Evolutionary conservation across 1,284 basidiomycete genomes (phyloP).

Genomic region (Cutaneotrichosporon sp.): DNA sequence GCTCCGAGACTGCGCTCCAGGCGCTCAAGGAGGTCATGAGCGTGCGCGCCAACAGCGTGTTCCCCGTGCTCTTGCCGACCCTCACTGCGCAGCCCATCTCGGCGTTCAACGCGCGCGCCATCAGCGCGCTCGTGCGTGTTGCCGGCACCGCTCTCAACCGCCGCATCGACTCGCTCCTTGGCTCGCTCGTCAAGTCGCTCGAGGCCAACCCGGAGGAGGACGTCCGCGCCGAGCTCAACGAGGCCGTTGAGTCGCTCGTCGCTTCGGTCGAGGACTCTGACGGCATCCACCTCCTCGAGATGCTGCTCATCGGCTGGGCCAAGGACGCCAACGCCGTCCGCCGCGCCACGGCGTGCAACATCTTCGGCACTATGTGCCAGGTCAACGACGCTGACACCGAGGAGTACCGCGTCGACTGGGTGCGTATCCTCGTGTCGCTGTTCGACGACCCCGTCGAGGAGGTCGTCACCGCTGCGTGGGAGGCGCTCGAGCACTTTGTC

Average conservation of each 20-base stretch:
- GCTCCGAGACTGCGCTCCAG: slow-evolving; percentile 87
- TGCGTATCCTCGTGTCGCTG: slow-evolving; percentile 84
- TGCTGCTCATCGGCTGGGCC: slow-evolving; percentile 85
- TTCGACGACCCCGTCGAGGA: slow-evolving; percentile 74
- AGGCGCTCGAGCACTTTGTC: slow-evolving; percentile 81
- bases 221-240: slow-evolving; percentile 68
- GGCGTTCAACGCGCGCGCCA: slow-evolving; percentile 91
- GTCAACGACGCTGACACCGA: slow-evolving; percentile 72
- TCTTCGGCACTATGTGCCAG: slow-evolving; percentile 81
- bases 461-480: slow-evolving; percentile 82
- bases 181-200: slow-evolving; percentile 68
- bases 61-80: slow-evolving; percentile 97
- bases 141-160: slow-evolving; percentile 87
- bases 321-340: slow-evolving; percentile 70
- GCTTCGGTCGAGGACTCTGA: slow-evolving; percentile 78
- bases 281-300: slow-evolving; percentile 83
- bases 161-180: slow-evolving; percentile 73
- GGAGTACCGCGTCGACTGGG: slow-evolving; percentile 89
- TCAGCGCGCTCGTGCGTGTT: slow-evolving; percentile 87
- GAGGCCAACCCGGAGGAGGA: slow-evolving; percentile 68
- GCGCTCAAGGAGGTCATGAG: slow-evolving; percentile 94
- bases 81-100: slow-evolving; percentile 88
- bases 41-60: slow-evolving; percentile 89
- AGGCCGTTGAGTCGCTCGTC: slow-evolving; percentile 70
- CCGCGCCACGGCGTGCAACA: slow-evolving; percentile 72